Base-by-base conservation (phyloP, 129 eudicot genomes). In the Chrysanthemum lavandulifolium region DNA sequence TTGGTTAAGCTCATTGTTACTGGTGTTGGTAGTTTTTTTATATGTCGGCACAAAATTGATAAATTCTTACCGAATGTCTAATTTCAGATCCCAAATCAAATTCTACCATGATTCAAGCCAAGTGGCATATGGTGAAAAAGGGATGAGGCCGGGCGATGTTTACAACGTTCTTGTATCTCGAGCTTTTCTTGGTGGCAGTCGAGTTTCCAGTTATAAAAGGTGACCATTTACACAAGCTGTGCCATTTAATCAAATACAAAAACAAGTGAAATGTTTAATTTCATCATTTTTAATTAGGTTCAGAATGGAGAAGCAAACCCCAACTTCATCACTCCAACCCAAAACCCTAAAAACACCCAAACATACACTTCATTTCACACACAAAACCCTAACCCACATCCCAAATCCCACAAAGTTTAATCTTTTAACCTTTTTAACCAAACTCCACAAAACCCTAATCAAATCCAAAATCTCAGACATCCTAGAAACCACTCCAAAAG, bases 191-290 rank as follows among this genome's bases (percentile, higher is more conserved):
- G 33, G 84, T 82, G 33, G 84, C 91, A 2, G 86, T 89, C 0
- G 89, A 84, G 82, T 86, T 89, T 78, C 82, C 84, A 1, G 82
- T 85, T 0, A 54, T 83, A 61, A 82, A 79, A 79, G 84, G 87
- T 33, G 79, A 83, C 40, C 72, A 75, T 68, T 23, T 23, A 23
- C 25, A 23, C 25, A 23, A 23, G 25, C 25, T 23, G 25, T 23
- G 25, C 25, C 25, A 23, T 23, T 23, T 23, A 23, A 23, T 23
- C 25, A 23, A 23, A 23, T 23, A 23, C 25, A 23, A 23, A 23
- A 23, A 23, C 25, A 23, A 23, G 1, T 23, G 25, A 23, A 23
- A 23, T 23, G 25, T 23, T 23, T 23, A 23, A 23, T 23, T 23
- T 23, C 25, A 23, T 23, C 25, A 23, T 23, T 23, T 23, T 23